phyloP scores from a whole-genome alignment of 2,329 filamentous ascomycete species.

The Septoria petroselini region DNA sequence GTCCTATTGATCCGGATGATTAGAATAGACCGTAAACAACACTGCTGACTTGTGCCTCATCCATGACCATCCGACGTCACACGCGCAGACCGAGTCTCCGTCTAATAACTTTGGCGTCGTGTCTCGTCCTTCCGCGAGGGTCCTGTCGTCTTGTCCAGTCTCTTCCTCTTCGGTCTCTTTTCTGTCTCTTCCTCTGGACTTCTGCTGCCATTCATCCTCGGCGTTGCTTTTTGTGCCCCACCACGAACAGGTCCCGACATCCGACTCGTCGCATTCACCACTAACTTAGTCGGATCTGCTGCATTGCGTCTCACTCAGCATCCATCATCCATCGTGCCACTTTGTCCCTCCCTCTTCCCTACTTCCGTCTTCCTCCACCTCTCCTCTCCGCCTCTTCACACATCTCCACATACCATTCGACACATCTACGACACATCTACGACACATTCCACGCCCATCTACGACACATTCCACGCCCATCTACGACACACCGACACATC shows the following conservation, averaged over 20 bases:
- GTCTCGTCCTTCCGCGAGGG: constrained; percentile 5
- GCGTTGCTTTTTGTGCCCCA: not conserved
- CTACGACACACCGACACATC: not conserved
- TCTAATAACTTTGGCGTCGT: not conserved
- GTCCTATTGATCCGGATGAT: too few species aligned
- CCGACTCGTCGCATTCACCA: too few species aligned
- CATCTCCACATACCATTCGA: too few species aligned
- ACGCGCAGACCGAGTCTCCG: not conserved
- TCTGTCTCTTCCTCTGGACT: not conserved
- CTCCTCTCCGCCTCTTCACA: too few species aligned
- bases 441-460: not conserved
- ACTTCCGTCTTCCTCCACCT: too few species aligned
- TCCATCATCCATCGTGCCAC: constrained; percentile 8
- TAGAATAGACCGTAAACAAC: too few species aligned
- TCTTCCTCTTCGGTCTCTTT: constrained; percentile 2
- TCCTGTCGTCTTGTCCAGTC: constrained; percentile 1
- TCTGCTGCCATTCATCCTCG: not conserved
- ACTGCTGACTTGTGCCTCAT: too few species aligned
- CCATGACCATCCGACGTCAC: too few species aligned
- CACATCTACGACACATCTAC: not conserved
- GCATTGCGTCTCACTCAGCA: not conserved
- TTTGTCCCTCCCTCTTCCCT: constrained; percentile 5
- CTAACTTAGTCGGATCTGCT: too few species aligned
- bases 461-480: not conserved
- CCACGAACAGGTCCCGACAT: too few species aligned